Conservation (phyloP, 306 rosid species). For the Psophocarpus tetragonolobus region DNA sequence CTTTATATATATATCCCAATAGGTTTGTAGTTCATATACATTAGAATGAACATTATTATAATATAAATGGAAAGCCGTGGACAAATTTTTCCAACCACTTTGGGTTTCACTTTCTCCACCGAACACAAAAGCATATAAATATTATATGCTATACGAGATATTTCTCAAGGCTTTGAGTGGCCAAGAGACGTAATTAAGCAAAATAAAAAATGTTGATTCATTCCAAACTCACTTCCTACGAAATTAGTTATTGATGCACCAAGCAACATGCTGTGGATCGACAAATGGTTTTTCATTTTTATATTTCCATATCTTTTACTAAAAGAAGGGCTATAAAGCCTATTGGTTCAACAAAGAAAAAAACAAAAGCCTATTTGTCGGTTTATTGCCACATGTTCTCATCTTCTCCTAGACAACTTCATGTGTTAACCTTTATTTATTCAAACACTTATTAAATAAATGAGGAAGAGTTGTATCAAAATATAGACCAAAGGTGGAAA, state of each 20-base stretch:
- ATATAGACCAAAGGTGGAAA: not conserved
- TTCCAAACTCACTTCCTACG: slow-evolving; percentile 14
- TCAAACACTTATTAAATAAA: not conserved
- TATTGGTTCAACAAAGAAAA: slow-evolving; percentile 9
- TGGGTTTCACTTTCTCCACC: slow-evolving; percentile 36
- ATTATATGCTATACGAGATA: not conserved
- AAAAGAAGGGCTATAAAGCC: slow-evolving; percentile 28
- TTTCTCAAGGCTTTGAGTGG: slow-evolving; percentile 24
- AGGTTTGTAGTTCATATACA: slow-evolving; percentile 29
- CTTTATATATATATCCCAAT: no score
- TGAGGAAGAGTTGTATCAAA: not conserved
- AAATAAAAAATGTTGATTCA: slow-evolving; percentile 29
- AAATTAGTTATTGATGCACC: slow-evolving; percentile 27
- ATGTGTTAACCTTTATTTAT: not conserved
- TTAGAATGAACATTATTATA: slow-evolving; percentile 17
- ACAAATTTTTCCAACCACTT: slow-evolving; percentile 28
- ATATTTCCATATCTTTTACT: slow-evolving; percentile 1
- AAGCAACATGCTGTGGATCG: not conserved
- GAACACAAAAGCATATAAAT: not conserved
- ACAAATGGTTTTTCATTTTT: slow-evolving; percentile 22
- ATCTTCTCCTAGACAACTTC: not conserved
- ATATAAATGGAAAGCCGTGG: not conserved
- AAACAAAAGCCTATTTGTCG: slow-evolving; percentile 14
- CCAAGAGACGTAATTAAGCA: slow-evolving; percentile 14
- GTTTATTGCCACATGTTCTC: slow-evolving; percentile 13